Base-by-base conservation (phyloP, 192 early-diverging fungal genomes). In the Diversispora eburnea region DNA sequence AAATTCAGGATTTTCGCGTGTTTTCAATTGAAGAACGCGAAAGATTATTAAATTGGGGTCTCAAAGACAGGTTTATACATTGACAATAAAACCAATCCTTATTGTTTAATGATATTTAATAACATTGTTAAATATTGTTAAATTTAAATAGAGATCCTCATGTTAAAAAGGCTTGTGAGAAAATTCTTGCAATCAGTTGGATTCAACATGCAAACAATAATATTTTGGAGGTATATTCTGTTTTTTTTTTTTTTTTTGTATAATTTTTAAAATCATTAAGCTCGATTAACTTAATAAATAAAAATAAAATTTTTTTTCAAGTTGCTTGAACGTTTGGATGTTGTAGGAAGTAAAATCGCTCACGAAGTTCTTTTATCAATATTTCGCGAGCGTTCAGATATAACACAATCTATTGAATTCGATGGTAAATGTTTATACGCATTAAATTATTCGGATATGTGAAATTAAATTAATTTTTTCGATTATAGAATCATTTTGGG, bases 41-140 rank as follows among this genome's bases (percentile, higher is more conserved):
- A 57, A 77, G 84, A 54, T 77, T 96, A 47, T 80, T 96, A 45
- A 80, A 85, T 6, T 88, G 84, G 58, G 94, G 93, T 5, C 78
- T 96, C 47, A 89, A 86, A n/a, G 94, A 96, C 81, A 88, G 92
- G 88, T 89, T 45, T 20, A 61, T n/a, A n/a, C n/a, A n/a, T n/a
- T n/a, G n/a, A n/a, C n/a, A n/a, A n/a, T n/a, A n/a, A n/a, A n/a
- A n/a, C n/a, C n/a, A n/a, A n/a, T n/a, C n/a, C n/a, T n/a, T n/a
- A n/a, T n/a, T n/a, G 8, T 49, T 3, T 3, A 17, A 1, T 8
- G 45, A 22, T 52, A 33, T 20, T 7, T 51, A n/a, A 22, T 39
- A 33, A 8, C 8, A 13, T 52, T 10, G 3, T 47, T 65, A 6
- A 19, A n/a, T 15, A 9, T n/a, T n/a, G n/a, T 33, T 33, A 33